Evolutionary conservation across 2,329 filamentous ascomycete species (phyloP).

Genomic region (Nothophoma quercina): DNA sequence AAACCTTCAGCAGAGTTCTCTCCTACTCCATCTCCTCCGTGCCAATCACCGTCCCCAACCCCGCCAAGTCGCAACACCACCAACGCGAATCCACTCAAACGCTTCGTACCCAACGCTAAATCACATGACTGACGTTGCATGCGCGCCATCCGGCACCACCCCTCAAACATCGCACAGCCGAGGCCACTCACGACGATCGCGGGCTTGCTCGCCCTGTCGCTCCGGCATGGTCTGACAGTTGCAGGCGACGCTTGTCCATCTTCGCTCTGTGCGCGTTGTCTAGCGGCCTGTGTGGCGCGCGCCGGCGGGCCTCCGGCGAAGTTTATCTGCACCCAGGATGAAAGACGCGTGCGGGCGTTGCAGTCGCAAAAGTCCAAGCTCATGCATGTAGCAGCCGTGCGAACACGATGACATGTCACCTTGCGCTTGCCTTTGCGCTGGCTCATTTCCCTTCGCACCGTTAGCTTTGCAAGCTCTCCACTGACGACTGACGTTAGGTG

Average conservation of each 20-base stretch:
- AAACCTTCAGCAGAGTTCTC: constrained; percentile 11
- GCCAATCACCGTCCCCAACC: constrained; percentile 6
- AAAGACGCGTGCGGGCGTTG: constrained; percentile 1
- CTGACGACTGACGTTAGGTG: no score
- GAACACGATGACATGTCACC: constrained; percentile 4
- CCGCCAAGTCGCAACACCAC: constrained; percentile 10
- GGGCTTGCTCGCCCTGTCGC: background rate
- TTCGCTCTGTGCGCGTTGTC: background rate
- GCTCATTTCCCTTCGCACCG: background rate
- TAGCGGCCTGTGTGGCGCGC: constrained; percentile 16
- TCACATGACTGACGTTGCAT: constrained; percentile 18
- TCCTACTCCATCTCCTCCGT: constrained; percentile 14
- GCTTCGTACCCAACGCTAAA: constrained; percentile 5
- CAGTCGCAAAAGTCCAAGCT: no score
- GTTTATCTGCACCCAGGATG: constrained; percentile 20
- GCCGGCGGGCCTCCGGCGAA: constrained; percentile 9
- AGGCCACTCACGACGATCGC: constrained; percentile 14
- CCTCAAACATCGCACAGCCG: background rate
- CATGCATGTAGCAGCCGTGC: constrained; percentile 16
- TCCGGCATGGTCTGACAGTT: constrained; percentile 17
- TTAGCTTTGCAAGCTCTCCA: background rate
- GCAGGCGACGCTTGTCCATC: constrained; percentile 11
- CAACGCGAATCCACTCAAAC: constrained; percentile 1
- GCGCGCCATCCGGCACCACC: constrained; percentile 18
- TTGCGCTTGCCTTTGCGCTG: background rate